Evolutionary conservation across 2,329 filamentous ascomycete species (phyloP), one percentile per base, ranked within the genome.

Genomic region (Claviceps pusilla): DNA sequence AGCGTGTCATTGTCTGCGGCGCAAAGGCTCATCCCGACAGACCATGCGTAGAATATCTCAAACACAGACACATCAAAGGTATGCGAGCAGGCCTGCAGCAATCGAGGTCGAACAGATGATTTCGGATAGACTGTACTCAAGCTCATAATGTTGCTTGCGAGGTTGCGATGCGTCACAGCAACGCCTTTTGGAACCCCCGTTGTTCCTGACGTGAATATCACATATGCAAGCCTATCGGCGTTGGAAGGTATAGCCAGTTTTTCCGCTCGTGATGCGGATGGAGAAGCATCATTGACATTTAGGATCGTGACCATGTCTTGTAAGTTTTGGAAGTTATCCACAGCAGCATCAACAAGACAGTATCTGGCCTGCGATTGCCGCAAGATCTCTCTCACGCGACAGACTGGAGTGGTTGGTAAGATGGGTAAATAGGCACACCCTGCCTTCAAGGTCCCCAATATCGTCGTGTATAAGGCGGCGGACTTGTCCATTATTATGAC

Each of bases 31-130:
- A 91, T 87, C 4, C 88, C 88, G 39, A 76, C 76, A 49, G 79
- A 78, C 85, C 89, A 94, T 0, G 88, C 75, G 61, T 88, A 94
- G 65, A 95, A 91, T 14, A 94, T 90, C 62, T 95, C 89, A 64
- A 94, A 94, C 0, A 94, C 86, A 0, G 88, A 94, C 2, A 94
- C 83, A 63, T 94, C 87, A 63, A 94, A 95, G 0, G 84, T 85
- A 63, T 89, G 86, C 0, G 87, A 91, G 63, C 86, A 94, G 2
- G 86, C 81, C 66, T 95, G 89, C 0, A 95, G 72, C 37, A 95
- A 72, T n/a, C 82, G 77, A 0, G 82, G 78, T 1, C 68, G 60
- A 1, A 42, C 45, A 7, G 56, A 33, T 0, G 69, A 63, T 0
- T 71, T 70, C 0, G 86, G 85, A 62, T 94, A 95, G 0, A 87